Conservation (phyloP, 176 grass and related monocot genomes). For the Rhipidocladum racemiflorum region DNA sequence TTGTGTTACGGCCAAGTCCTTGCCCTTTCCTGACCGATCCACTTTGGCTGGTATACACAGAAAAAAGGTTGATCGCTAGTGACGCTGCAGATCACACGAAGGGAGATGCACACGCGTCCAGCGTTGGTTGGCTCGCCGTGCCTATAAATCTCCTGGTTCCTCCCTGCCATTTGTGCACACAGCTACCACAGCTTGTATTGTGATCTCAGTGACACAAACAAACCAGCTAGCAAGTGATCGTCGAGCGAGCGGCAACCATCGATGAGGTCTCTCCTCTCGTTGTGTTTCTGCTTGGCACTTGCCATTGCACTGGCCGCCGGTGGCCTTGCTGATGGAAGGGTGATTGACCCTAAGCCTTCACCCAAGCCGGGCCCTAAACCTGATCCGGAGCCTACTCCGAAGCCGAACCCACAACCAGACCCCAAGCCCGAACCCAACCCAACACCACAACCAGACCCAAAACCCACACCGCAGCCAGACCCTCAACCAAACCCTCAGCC, state of each 20-base stretch:
- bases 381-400: neutral
- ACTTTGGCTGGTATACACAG: neutral
- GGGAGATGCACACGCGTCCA: neutral
- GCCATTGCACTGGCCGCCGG: neutral
- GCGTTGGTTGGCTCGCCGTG: neutral
- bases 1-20: neutral
- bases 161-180: neutral
- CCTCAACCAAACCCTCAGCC: neutral
- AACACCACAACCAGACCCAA: neutral
- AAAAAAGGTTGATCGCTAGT: neutral
- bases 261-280: neutral
- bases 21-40: neutral
- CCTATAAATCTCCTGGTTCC: slow-evolving; percentile 1
- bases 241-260: neutral
- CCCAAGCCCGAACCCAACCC: neutral
- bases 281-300: slow-evolving; percentile 12
- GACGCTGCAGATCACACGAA: neutral
- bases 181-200: neutral
- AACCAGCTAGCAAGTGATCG: neutral
- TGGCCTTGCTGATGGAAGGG: neutral
- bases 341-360: neutral
- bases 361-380: neutral
- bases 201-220: neutral
- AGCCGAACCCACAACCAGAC: neutral
- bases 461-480: neutral